Conservation (phyloP, 192 early-diverging fungal genomes). For the Thoreauomyces humboldtii region DNA sequence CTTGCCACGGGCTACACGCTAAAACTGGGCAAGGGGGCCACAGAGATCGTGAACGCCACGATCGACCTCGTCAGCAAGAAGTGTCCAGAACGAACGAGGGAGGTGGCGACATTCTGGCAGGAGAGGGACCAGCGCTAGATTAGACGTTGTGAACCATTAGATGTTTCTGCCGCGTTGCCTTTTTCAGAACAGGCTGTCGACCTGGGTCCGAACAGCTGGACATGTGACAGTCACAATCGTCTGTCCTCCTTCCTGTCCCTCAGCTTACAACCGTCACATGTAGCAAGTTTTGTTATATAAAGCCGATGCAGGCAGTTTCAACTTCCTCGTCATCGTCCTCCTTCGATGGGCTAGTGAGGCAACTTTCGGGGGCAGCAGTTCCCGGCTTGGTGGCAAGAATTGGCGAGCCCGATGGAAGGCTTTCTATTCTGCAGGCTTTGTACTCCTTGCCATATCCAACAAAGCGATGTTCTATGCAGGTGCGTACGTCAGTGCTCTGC, state of each 20-base stretch:
- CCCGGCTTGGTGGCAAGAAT: not conserved
- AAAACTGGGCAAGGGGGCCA: not conserved
- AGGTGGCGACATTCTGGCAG: not conserved
- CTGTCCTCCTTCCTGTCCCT: no score
- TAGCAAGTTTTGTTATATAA: no score
- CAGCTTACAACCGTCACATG: no score
- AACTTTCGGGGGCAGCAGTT: not conserved
- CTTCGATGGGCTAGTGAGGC: not conserved
- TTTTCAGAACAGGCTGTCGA: no score
- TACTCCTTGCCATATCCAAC: slow-evolving; percentile 10
- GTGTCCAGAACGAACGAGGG: not conserved
- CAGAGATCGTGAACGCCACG: not conserved
- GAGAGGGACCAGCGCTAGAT: no score
- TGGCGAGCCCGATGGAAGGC: no score
- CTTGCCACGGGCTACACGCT: not conserved
- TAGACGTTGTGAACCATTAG: no score
- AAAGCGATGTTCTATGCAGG: slow-evolving; percentile 13
- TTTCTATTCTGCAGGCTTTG: not conserved
- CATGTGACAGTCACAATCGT: no score
- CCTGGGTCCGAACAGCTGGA: no score
- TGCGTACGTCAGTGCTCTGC: no score
- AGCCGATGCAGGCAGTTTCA: no score
- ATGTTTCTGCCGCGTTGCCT: no score
- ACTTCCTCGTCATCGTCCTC: not conserved
- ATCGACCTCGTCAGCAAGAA: not conserved